These are phyloP conservation scores for Candida sanyaensis DNA, from an alignment of 1,139 yeast genomes.

Conservation along the genomic window DNA sequence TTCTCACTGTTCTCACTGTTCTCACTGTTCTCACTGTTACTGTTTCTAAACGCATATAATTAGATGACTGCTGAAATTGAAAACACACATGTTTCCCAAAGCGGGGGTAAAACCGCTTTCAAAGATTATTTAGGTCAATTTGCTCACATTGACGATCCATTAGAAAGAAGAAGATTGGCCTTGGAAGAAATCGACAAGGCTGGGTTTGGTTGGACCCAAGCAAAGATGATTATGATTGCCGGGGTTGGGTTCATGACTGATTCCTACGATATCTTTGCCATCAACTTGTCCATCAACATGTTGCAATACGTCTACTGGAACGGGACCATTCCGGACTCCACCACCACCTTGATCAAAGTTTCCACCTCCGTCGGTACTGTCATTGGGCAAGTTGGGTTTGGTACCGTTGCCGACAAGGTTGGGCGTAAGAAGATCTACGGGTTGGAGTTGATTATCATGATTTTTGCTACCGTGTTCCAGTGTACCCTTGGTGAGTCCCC, in stretches of 20 bases:
- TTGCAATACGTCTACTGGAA: constrained; percentile 74
- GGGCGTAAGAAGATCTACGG: constrained; percentile 92
- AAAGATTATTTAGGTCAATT: constrained; percentile 83
- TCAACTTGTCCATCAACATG: constrained; percentile 78
- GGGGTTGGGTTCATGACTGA: constrained; percentile 96
- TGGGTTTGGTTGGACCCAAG: constrained; percentile 83
- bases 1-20: too few species aligned
- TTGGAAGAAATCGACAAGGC: constrained; percentile 86
- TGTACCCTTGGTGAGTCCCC: constrained; percentile 70
- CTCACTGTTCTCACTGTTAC: neutral
- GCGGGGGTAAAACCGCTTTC: constrained; percentile 89
- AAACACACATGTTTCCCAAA: constrained; percentile 7
- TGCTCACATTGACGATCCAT: constrained; percentile 82
- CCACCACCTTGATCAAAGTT: constrained; percentile 75
- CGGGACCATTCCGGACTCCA: constrained; percentile 60
- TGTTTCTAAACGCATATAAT: neutral
- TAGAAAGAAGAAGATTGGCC: constrained; percentile 88
- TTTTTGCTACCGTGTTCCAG: constrained; percentile 76
- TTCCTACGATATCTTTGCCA: constrained; percentile 89
- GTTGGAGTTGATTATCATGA: constrained; percentile 81
- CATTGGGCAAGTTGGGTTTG: constrained; percentile 87
- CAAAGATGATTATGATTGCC: constrained; percentile 84
- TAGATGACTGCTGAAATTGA: constrained; percentile 4
- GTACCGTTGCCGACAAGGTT: constrained; percentile 76
- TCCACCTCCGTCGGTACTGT: constrained; percentile 95